Conservation (phyloP, 2,329 filamentous ascomycete species). For the Pseudovirgaria hyperparasitica region DNA sequence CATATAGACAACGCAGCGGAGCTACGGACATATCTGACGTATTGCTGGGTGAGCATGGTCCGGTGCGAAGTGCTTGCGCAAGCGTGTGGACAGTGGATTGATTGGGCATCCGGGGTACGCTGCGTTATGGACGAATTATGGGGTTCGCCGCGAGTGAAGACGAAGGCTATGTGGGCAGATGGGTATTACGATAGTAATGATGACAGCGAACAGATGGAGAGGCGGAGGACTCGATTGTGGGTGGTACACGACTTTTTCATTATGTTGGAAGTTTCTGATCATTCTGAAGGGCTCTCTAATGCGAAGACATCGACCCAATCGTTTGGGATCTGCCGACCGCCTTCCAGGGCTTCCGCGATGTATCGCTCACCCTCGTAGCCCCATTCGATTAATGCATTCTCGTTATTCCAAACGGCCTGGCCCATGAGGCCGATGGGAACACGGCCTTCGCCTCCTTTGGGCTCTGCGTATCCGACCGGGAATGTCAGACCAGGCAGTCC, state of each 20-base stretch:
- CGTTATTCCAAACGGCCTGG: conserved; percentile 42
- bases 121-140: conserved; percentile 5
- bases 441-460: conserved; percentile 43
- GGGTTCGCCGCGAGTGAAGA: conserved; percentile 5
- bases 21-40: conserved; percentile 6
- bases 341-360: conserved; percentile 24
- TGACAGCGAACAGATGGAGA: too few relatives aligned
- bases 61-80: conserved; percentile 7
- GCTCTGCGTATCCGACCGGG: conserved; percentile 60
- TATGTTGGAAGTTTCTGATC: background rate
- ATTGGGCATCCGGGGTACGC: conserved; percentile 7
- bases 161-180: too few relatives aligned
- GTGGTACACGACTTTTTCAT: too few relatives aligned
- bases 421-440: conserved; percentile 42
- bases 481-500: conserved; percentile 65
- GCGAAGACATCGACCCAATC: conserved; percentile 28
- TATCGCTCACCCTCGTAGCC: conserved; percentile 39
- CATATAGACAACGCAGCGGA: conserved; percentile 5
- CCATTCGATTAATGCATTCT: conserved; percentile 39
- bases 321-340: conserved; percentile 21
- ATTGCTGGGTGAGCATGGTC: conserved; percentile 6
- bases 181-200: too few relatives aligned
- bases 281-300: conserved; percentile 5
- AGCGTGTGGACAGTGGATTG: conserved; percentile 3
- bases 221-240: too few relatives aligned